Evolutionary conservation across 176 grass and related monocot genomes (phyloP).

Genomic region (Juncus inflexus): DNA sequence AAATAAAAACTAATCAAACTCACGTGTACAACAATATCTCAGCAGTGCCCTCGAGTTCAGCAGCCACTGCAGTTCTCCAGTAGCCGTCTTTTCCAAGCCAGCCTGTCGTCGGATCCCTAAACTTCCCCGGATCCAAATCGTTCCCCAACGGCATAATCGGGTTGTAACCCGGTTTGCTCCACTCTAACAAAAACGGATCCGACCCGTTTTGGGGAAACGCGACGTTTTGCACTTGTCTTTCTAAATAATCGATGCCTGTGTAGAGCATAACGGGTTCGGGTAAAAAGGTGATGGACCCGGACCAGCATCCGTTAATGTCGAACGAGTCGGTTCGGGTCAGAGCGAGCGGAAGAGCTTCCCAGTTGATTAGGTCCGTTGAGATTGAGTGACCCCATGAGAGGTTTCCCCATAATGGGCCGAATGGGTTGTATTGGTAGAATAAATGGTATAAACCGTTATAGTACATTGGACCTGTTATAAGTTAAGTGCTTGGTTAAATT

Average conservation of each 20-base stretch:
- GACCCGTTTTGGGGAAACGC: constrained; percentile 49
- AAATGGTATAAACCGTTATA: constrained; percentile 58
- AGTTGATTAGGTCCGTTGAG: constrained; percentile 66
- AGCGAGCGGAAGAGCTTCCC: constrained; percentile 47
- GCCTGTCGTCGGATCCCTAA: constrained; percentile 61
- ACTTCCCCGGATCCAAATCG: constrained; percentile 27
- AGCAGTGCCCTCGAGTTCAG: constrained; percentile 24
- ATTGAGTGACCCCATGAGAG: constrained; percentile 76
- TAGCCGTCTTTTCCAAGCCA: constrained; percentile 57
- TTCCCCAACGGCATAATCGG: constrained; percentile 33
- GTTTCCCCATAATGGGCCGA: constrained; percentile 35
- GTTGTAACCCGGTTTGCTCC: constrained; percentile 53
- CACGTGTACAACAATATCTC: constrained; percentile 33
- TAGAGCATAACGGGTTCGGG: constrained; percentile 46
- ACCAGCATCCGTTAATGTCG: constrained; percentile 49
- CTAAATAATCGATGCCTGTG: constrained; percentile 32
- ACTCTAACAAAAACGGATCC: constrained; percentile 41
- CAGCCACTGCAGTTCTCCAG: constrained; percentile 46
- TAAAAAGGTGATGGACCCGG: constrained; percentile 48
- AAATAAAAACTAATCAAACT: background rate
- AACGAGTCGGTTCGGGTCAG: constrained; percentile 41
- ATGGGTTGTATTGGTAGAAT: constrained; percentile 77
- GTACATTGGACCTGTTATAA: constrained; percentile 53
- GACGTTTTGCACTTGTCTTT: constrained; percentile 48
- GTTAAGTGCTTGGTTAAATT: background rate